Percentiles rank a stretch among this genome's conserved stretches.
Evolutionary conservation across 352 stramenopile genomes (phyloP).

Genomic region (Albugo candida): DNA sequence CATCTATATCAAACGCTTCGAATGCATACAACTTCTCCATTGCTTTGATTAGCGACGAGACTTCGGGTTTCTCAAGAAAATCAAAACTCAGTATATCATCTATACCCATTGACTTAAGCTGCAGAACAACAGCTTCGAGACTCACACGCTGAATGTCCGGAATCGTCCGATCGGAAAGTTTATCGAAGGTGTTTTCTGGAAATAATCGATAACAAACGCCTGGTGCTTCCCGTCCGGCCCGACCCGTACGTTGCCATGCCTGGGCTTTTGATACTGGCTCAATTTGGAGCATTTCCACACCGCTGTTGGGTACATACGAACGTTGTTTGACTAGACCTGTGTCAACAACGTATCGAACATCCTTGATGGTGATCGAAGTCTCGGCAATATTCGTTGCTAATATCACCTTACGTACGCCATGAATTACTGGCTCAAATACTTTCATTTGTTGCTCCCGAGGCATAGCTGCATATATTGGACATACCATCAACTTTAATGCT

Average conservation of each 20-base stretch:
- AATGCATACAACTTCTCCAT: conserved; percentile 72
- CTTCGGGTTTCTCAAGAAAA: conserved; percentile 76
- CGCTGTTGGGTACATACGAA: conserved; percentile 69
- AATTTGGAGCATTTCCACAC: conserved; percentile 78
- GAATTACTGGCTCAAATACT: conserved; percentile 77
- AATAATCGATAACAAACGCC: conserved; percentile 73
- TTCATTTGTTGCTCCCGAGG: conserved; percentile 87
- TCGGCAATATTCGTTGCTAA: conserved; percentile 92
- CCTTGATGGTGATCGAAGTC: conserved; percentile 98
- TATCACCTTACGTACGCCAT: conserved; percentile 83
- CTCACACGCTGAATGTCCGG: conserved; percentile 78
- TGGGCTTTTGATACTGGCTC: conserved; percentile 79
- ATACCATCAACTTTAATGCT: conserved; percentile 67
- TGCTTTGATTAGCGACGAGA: conserved; percentile 46
- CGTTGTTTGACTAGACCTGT: conserved; percentile 78
- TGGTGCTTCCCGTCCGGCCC: conserved; percentile 65
- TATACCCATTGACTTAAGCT: conserved; percentile 76
- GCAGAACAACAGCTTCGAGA: conserved; percentile 60
- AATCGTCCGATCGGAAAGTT: conserved; percentile 49
- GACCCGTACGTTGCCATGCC: conserved; percentile 79
- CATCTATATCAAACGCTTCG: conserved; percentile 35
- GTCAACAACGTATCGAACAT: conserved; percentile 80
- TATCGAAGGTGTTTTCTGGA: conserved; percentile 68
- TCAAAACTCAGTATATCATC: conserved; percentile 73
- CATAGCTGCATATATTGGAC: conserved; percentile 92